Base-by-base conservation (phyloP, 2,329 filamentous ascomycete genomes). In the Teratosphaeria zuluensis region DNA sequence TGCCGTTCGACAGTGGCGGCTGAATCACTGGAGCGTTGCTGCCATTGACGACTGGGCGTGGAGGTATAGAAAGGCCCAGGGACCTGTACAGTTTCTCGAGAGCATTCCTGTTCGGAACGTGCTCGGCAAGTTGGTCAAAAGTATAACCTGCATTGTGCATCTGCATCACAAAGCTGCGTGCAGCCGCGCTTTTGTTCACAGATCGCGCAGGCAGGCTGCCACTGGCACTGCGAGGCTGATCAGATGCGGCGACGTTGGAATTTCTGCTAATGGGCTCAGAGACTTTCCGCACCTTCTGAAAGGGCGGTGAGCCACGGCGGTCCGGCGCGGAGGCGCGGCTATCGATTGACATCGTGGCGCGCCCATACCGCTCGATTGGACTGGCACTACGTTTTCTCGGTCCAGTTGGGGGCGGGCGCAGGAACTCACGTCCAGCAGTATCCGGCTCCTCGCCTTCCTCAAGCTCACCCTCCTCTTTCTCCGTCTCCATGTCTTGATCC, bases 381-480 rank as follows among this genome's bases (percentile, higher is more conserved):
- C 51, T 58, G 8, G 46, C 30, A 53, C 62, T 62, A 9, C 62
- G 63, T 51, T 66, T 64, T n/a, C 66, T 60, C 16, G 68, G 67
- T 12, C 67, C 66, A 32, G 64, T 69, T 2, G 68, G 68, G 9
- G 66, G 66, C 28, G 66, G 64, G 19, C 60, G 64, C 16, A 68
- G 60, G 54, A 67, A 68, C 14, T 64, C 64, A 7, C 63, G 63
- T 38, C 58, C 55, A 24, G 57, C 55, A 11, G 38, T 55, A 1
- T 59, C 63, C 28, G 61, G 56, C 54, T 81, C 78, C 65, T 87
- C 84, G 19, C 79, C 82, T 65, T 90, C 88, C 65, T 92, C 89
- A 62, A 94, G 71, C 70, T 95, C 90, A 16, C 88, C 89, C 66
- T 95, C 89, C 67, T 94, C 89, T 58, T 75, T 75, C 58, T 81